A percentile compares a stretch with the other conserved stretches of the same genome.
Conservation (phyloP, 495 filamentous ascomycete species). For the Podospora bellae-mahoneyi region DNA sequence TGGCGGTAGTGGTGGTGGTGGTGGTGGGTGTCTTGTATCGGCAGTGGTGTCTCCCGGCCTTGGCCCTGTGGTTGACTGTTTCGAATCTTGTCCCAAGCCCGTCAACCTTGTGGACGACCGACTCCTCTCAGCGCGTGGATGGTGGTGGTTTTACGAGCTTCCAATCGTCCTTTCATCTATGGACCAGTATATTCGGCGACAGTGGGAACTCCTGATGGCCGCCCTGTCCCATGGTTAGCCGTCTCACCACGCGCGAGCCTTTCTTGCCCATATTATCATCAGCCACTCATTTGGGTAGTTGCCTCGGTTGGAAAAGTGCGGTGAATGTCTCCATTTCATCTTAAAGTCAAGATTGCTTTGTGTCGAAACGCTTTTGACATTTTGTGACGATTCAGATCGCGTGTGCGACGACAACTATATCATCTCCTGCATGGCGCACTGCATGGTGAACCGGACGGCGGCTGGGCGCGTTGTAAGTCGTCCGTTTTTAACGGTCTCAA, state of each 20-base stretch:
- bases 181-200: background rate
- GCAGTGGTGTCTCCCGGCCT: background rate
- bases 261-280: background rate
- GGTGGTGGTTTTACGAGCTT: background rate
- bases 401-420: slow-evolving; percentile 1
- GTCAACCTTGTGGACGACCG: background rate
- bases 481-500: background rate
- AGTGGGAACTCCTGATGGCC: background rate
- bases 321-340: background rate
- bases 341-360: background rate
- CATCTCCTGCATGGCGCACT: slow-evolving; percentile 1
- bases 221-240: background rate
- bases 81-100: slow-evolving; percentile 1
- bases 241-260: background rate
- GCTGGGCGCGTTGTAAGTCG: background rate
- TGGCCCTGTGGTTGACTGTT: slow-evolving; percentile 3
- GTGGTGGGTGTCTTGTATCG: background rate
- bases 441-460: background rate
- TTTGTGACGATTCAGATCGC: slow-evolving; percentile 4
- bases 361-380: slow-evolving; percentile 10
- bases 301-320: background rate
- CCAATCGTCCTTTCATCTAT: background rate
- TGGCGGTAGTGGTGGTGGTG: background rate
- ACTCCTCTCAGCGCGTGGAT: background rate
- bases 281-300: background rate